A percentile compares a stretch with the other conserved stretches of the same genome.
These are phyloP conservation scores for Russula sp. DNA, from an alignment of 768 basidiomycete species.

Conservation along the genomic window DNA sequence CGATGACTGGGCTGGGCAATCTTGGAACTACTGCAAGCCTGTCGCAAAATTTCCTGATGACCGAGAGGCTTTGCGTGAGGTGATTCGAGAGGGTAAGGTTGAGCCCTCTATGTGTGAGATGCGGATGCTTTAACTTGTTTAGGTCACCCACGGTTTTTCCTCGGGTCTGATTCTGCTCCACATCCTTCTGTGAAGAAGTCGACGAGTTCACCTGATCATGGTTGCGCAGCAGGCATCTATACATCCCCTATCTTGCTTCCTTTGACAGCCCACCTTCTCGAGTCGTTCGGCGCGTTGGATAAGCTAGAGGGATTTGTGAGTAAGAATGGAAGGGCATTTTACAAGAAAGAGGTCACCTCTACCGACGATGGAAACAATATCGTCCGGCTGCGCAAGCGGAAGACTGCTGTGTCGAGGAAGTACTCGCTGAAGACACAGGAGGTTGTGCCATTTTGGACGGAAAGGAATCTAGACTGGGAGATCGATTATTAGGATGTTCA, in stretches of 20 bases:
- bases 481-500: constrained; percentile 9
- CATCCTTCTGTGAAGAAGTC: constrained; percentile 69
- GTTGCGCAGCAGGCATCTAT: constrained; percentile 95
- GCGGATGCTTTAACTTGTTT: neutral
- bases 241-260: constrained; percentile 91
- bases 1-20: constrained; percentile 94
- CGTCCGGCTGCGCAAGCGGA: constrained; percentile 40
- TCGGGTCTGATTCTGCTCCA: constrained; percentile 95
- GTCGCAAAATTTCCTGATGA: constrained; percentile 96
- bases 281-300: constrained; percentile 81
- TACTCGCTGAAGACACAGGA: constrained; percentile 43
- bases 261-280: constrained; percentile 79
- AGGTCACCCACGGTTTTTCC: constrained; percentile 94
- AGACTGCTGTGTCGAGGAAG: constrained; percentile 37
- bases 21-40: constrained; percentile 96
- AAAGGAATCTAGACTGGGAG: constrained; percentile 71
- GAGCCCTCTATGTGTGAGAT: neutral
- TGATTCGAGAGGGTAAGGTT: constrained; percentile 61
- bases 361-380: constrained; percentile 26
- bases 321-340: constrained; percentile 73
- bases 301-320: constrained; percentile 77
- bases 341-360: constrained; percentile 35
- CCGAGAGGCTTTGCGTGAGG: constrained; percentile 68
- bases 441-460: constrained; percentile 85
- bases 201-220: constrained; percentile 55